These are phyloP conservation scores for Sporisorium iseilematis-ciliati DNA, from an alignment of 1,284 basidiomycete species.

Conservation along the genomic window DNA sequence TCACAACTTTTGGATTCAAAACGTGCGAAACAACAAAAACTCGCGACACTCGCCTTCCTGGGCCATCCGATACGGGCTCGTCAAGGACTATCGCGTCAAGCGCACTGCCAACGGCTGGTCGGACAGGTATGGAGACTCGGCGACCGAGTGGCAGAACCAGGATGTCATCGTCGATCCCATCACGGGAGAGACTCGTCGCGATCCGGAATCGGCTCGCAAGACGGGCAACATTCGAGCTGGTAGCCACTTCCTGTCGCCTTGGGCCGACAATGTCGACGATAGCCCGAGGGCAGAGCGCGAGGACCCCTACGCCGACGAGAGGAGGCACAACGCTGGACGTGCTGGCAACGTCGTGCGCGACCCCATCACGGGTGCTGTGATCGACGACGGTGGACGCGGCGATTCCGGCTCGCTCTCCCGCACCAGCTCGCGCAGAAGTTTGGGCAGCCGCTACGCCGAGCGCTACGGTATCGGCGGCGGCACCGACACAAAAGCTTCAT, in stretches of 20 bases:
- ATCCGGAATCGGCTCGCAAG: conserved; percentile 34
- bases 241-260: conserved; percentile 42
- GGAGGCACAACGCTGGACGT: conserved; percentile 35
- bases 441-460: conserved; percentile 54
- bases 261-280: conserved; percentile 53
- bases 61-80: conserved; percentile 74
- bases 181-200: conserved; percentile 52
- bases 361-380: conserved; percentile 51
- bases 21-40: conserved; percentile 94
- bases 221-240: conserved; percentile 44
- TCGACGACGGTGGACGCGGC: conserved; percentile 33
- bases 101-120: conserved; percentile 53
- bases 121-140: conserved; percentile 48
- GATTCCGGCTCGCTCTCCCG: conserved; percentile 34
- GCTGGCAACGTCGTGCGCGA: conserved; percentile 35
- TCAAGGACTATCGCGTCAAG: conserved; percentile 57
- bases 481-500: conserved; percentile 35
- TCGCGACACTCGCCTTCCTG: conserved; percentile 91
- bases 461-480: conserved; percentile 43
- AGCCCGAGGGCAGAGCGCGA: conserved; percentile 54
- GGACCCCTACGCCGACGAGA: conserved; percentile 49
- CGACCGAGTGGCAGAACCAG: conserved; percentile 37
- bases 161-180: conserved; percentile 54
- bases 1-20: conserved; percentile 91
- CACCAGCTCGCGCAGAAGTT: conserved; percentile 42